Evolutionary conservation across 2,329 filamentous ascomycete genomes (phyloP), one percentile per base, ranked within the genome.

Genomic region (Hymenoscyphus infarciens): DNA sequence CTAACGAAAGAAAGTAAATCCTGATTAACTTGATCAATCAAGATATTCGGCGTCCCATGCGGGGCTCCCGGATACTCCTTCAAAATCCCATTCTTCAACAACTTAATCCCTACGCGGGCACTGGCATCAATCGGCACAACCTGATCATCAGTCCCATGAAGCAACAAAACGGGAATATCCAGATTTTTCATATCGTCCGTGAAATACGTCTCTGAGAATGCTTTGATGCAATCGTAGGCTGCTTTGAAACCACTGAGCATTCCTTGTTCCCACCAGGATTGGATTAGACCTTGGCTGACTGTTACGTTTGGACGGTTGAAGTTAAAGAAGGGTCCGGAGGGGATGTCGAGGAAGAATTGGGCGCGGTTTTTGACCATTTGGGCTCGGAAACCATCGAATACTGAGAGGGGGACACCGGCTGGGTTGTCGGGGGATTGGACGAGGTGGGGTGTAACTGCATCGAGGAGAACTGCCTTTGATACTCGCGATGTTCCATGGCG

Each of bases 61-160:
- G 74, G 69, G 0, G 72, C 77, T 0, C 76, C 77, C 0, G 66
- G 65, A 60, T 78, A 78, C n/a, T 76, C 71, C 70, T 78, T 78
- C 25, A 79, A 65, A 49, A 64, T 75, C 0, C 74, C 75, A 49
- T 76, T 69, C 35, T 73, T 72, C 61, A 77, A 61, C 45, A 78
- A 66, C 67, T 76, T 75, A 8, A 74, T 66, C 4, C 72, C 69
- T 63, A 73, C 73, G 3, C 65, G 16, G 1, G 72, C 75, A 53
- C 72, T 61, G 13, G 67, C 70, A 35, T 69, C 61, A 60, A 78
- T 72, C 16, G 77, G 77, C 35, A 78, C 76, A 35, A 78, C 66
- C 64, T 78, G 76, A 63, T 79, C 77, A 67, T 77, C 77, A 45
- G 75, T 72, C 0, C 77, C 77, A 69, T 79, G 77, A 2, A 79